Base-by-base conservation (phyloP, 352 stramenopile species). In the Phytophthora tubulina region DNA sequence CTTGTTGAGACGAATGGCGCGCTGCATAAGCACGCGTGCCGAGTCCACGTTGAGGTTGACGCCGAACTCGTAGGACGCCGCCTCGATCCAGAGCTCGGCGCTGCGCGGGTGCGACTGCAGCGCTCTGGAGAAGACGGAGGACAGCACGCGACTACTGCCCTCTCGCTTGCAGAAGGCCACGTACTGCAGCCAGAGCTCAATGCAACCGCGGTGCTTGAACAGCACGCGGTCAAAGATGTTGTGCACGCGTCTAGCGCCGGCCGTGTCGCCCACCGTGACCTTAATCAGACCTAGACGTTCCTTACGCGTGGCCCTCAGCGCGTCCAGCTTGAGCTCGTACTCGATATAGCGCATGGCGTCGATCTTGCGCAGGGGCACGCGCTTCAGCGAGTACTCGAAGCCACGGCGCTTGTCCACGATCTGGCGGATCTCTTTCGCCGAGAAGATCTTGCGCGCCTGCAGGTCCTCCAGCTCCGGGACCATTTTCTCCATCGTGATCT, bases 401-500 rank as follows among this genome's bases (percentile, higher is more conserved):
- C 96, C 87, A 27, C 92, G 84, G 10, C 94, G 89, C 52, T 87
- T 88, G 63, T 93, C 87, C 36, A 97, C 91, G 63, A 98, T 97
- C 72, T 97, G 89, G 21, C 91, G 85, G 61, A 98, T 93, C 79
- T 98, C 94, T 30, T 91, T 79, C 70, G 87, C 56, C 17, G 79
- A 84, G 70, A 98, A 98, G 70, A 98, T 71, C 54, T 94, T 91
- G 60, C 88, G 85, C 38, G 89, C 75, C 78, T 96, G 88, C 53
- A 98, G 82, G 56, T 98, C 94, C 77, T 98, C 94, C 56, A 98
- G 93, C 78, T 98, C 94, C 55, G 92, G 90, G 68, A 98, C 91
- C 92, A 98, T 98, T 69, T 95, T 91, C 80, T 98, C 94, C 88
- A 98, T 96, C 66, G 93, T 75, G 61, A 97, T 87, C 77, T 98